These are phyloP conservation scores for Saccharomycopsis fermentans DNA, from an alignment of 805 yeast species.

Conservation along the genomic window DNA sequence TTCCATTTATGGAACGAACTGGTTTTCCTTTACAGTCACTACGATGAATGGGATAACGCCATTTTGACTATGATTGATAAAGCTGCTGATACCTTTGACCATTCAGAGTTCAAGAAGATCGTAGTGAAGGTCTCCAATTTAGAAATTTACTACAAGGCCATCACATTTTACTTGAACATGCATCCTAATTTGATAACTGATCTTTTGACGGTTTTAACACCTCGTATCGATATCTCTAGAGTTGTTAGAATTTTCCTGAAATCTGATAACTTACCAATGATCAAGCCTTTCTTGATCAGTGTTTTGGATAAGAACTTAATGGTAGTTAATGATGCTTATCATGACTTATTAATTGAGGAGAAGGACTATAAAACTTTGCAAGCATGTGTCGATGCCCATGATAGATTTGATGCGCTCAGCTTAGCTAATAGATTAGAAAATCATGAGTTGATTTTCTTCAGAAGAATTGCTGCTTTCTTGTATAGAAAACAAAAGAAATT, in stretches of 20 bases:
- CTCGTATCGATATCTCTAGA: conserved; percentile 89
- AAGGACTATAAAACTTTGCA: conserved; percentile 88
- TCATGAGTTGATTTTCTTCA: conserved; percentile 83
- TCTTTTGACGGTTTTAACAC: conserved; percentile 69
- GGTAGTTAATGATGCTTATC: conserved; percentile 90
- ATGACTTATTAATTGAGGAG: conserved; percentile 90
- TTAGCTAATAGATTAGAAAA: conserved; percentile 88
- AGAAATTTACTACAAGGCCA: conserved; percentile 95
- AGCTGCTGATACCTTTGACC: conserved; percentile 88
- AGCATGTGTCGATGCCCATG: conserved; percentile 79
- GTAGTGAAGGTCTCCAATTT: conserved; percentile 90
- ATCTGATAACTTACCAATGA: conserved; percentile 91
- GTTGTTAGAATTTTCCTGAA: conserved; percentile 90
- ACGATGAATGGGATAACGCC: conserved; percentile 99
- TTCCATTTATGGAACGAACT: conserved; percentile 96
- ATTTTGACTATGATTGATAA: conserved; percentile 93
- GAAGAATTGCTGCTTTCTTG: conserved; percentile 90
- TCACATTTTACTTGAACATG: conserved; percentile 85
- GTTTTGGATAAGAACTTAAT: conserved; percentile 85
- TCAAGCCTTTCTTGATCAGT: conserved; percentile 88
- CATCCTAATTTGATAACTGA: conserved; percentile 89
- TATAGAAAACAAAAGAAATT: conserved; percentile 93
- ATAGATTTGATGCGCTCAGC: conserved; percentile 85
- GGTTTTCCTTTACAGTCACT: conserved; percentile 92
- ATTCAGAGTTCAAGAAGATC: conserved; percentile 86